A percentile compares a stretch with the other conserved stretches of the same genome.
Conservation (phyloP, 805 yeast species). For the Tetrapisispora pingtungensis region DNA sequence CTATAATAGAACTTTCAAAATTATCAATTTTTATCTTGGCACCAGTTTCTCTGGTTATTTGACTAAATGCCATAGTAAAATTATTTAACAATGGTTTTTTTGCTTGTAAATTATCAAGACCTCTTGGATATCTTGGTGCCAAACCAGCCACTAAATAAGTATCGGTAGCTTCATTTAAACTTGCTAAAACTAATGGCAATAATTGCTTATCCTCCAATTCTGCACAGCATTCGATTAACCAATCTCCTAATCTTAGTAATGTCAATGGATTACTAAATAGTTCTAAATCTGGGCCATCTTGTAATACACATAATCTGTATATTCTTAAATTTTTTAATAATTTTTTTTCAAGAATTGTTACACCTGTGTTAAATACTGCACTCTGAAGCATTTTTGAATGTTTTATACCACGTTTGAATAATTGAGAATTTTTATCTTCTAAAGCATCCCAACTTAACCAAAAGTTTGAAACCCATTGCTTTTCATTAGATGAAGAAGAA, state of each 20-base stretch:
- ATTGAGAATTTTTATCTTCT: constrained; percentile 33
- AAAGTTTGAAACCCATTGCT: constrained; percentile 65
- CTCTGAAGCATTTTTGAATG: constrained; percentile 79
- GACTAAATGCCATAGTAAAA: constrained; percentile 86
- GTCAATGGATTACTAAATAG: constrained; percentile 82
- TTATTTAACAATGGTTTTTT: constrained; percentile 54
- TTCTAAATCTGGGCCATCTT: constrained; percentile 76
- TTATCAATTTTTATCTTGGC: constrained; percentile 89
- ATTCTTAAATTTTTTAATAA: constrained; percentile 68
- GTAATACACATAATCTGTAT: constrained; percentile 77
- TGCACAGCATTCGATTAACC: constrained; percentile 85
- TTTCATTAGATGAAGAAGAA: constrained; percentile 17
- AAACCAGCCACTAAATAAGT: constrained; percentile 83
- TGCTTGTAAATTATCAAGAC: constrained; percentile 26
- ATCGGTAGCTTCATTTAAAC: constrained; percentile 60
- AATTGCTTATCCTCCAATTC: constrained; percentile 57
- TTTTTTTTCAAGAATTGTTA: constrained; percentile 77
- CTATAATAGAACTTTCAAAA: constrained; percentile 89
- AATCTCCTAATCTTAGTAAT: constrained; percentile 70
- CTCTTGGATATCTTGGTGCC: constrained; percentile 68
- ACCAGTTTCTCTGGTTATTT: constrained; percentile 71
- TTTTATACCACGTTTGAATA: constrained; percentile 47
- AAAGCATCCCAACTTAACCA: constrained; percentile 63
- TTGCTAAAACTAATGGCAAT: constrained; percentile 78
- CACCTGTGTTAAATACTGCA: constrained; percentile 77